Percentiles rank a stretch among this genome's conserved stretches.
Conservation (phyloP, 768 basidiomycete species). For the Cyclocybe cylindracea region DNA sequence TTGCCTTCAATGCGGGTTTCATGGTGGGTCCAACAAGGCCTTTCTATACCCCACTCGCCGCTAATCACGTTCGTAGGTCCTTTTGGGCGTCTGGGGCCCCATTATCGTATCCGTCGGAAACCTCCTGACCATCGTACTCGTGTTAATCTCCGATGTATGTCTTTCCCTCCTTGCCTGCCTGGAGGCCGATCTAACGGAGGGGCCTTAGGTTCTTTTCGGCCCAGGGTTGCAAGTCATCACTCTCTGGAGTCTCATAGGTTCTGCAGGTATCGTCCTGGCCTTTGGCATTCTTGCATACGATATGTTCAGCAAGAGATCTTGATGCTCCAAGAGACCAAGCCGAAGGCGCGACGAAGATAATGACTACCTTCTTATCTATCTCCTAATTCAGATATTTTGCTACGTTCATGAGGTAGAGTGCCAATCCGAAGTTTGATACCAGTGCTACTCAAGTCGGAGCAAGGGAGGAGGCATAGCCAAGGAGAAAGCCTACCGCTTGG, state of each 20-base stretch:
- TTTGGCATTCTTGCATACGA: conserved; percentile 82
- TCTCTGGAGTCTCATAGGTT: conserved; percentile 73
- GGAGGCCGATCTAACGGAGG: not conserved
- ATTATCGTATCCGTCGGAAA: conserved; percentile 87
- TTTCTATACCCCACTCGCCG: not conserved
- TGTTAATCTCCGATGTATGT: conserved; percentile 74
- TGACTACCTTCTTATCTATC: not conserved
- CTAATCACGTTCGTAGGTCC: conserved; percentile 45
- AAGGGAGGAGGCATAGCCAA: too few species aligned
- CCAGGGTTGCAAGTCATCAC: conserved; percentile 62
- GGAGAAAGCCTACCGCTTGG: too few species aligned
- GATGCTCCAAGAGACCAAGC: conserved; percentile 1
- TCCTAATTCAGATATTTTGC: too few species aligned
- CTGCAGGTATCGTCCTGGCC: conserved; percentile 76
- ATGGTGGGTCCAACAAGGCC: conserved; percentile 55
- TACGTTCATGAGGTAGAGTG: too few species aligned
- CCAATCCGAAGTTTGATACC: too few species aligned
- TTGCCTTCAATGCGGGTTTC: conserved; percentile 81
- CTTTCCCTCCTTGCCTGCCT: not conserved
- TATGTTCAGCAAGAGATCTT: conserved; percentile 45
- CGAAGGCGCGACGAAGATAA: not conserved
- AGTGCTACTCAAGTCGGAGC: too few species aligned
- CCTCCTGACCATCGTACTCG: conserved; percentile 92
- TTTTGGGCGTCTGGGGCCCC: conserved; percentile 87
- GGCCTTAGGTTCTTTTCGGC: conserved; percentile 54